Evolutionary conservation across 371 early-diverging fungal species (phyloP).

Genomic region (Rhizopus sp.): DNA sequence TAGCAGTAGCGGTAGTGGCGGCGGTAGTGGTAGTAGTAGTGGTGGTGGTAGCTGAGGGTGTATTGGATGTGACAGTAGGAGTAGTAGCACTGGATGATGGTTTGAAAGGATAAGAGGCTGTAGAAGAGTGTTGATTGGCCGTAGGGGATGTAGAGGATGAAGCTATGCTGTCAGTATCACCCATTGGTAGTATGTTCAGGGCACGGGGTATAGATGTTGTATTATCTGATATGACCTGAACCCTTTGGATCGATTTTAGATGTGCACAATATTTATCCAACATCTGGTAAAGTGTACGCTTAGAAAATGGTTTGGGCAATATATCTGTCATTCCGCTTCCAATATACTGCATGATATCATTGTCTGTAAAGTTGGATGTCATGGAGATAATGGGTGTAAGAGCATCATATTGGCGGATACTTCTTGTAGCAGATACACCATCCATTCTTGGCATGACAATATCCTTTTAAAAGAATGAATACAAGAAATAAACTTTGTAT

Average conservation of each 20-base stretch:
- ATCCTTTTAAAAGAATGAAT: conserved; percentile 45
- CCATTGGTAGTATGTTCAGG: conserved; percentile 9
- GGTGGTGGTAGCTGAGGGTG: background rate
- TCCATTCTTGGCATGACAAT: conserved; percentile 79
- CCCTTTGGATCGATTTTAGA: conserved; percentile 35
- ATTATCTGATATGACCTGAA: conserved; percentile 12
- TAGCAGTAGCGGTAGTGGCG: conserved; percentile 1
- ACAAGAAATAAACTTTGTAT: background rate
- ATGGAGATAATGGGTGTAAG: conserved; percentile 79
- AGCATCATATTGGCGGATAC: conserved; percentile 74
- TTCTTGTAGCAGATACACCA: conserved; percentile 75
- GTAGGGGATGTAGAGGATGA: background rate
- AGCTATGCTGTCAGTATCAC: background rate
- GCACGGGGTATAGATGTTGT: conserved; percentile 4
- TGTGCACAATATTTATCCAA: conserved; percentile 68
- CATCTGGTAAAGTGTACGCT: conserved; percentile 51
- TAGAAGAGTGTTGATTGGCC: background rate
- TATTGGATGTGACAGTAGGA: background rate
- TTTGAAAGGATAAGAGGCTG: background rate
- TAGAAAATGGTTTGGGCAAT: conserved; percentile 78
- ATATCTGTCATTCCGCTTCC: conserved; percentile 84
- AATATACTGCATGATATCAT: conserved; percentile 71
- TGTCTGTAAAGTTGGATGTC: conserved; percentile 72
- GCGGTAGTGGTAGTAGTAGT: conserved; percentile 2
- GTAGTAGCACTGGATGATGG: conserved; percentile 4